Evolutionary conservation across 805 yeast genomes (phyloP).

Genomic region (Ogataea corticis): DNA sequence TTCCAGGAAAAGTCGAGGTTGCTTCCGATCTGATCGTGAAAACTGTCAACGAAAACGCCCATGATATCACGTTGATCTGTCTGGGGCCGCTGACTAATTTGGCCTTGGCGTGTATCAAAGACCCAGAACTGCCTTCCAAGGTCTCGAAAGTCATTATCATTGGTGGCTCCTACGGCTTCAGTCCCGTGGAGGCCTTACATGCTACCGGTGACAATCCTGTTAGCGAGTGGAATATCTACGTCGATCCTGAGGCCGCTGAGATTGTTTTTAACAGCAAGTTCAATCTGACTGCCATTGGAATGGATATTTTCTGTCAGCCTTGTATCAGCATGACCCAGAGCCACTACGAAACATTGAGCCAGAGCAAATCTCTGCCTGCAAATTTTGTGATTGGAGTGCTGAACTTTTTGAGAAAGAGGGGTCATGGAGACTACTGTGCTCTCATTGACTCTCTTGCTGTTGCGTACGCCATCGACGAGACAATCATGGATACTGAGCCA

Average conservation of each 20-base stretch:
- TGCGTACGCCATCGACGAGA: constrained; percentile 28
- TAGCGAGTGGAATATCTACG: constrained; percentile 31
- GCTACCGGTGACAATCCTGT: constrained; percentile 34
- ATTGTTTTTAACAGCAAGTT: constrained; percentile 24
- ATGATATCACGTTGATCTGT: constrained; percentile 24
- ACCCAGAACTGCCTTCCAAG: constrained; percentile 24
- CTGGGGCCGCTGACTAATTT: constrained; percentile 29
- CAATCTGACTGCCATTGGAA: constrained; percentile 29
- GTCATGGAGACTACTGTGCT: constrained; percentile 30
- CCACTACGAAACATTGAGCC: constrained; percentile 10
- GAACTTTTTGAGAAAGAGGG: constrained; percentile 22
- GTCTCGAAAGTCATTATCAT: constrained; percentile 26
- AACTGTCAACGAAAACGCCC: constrained; percentile 18
- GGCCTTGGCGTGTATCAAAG: constrained; percentile 28
- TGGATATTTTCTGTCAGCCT: constrained; percentile 32
- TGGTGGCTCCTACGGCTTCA: constrained; percentile 31
- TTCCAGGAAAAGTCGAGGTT: constrained; percentile 10
- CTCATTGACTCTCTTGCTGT: constrained; percentile 31
- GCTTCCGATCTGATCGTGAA: constrained; percentile 27
- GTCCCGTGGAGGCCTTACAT: constrained; percentile 24
- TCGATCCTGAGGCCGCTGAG: constrained; percentile 31
- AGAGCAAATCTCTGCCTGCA: constrained; percentile 18
- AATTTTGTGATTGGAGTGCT: constrained; percentile 27
- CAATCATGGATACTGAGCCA: constrained; percentile 23
- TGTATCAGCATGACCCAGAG: constrained; percentile 24